Base-by-base conservation (phyloP, 805 yeast species). In the Candida stauntonica region DNA sequence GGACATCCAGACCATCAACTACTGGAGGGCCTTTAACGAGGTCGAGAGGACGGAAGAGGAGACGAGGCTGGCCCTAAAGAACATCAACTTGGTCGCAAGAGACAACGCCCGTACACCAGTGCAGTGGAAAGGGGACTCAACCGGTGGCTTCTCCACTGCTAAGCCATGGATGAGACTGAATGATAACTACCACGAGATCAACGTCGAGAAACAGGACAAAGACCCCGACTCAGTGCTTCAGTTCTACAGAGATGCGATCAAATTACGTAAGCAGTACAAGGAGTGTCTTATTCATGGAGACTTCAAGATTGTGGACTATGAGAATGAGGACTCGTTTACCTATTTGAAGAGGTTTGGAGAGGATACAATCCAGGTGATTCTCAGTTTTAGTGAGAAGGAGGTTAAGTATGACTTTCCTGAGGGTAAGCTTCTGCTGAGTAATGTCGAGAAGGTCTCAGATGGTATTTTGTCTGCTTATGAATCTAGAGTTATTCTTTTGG, bases 51-150 rank as follows among this genome's bases (percentile, higher is more conserved):
- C 56, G 16, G 51, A 49, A 28, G 53, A 58, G 4, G 57, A 55
- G 31, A 44, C 51, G 39, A 53, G 52, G 28, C 45, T 50, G 19
- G 55, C 64, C 36, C 41, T 64, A 56, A 63, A 63, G 35, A 55
- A 47, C 26, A 54, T 70, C 42, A 58, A 61, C 39, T 45, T 67
- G 38, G 30, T 66, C 16, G 70, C 77, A 11, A 63, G 81, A 51
- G 81, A 75, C 50, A 64, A 75, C 50, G 69, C 75, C 8, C 67
- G 81, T 55, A 65, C 77, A 14, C 81, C 81, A 15, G 70, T 75
- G 44, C 80, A 73, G 47, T 75, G 81, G 81, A 66, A 64, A 42
- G 55, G 52, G 38, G 46, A 64, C 2, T 59, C 47, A 12, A 44
- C 68, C 44, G 77, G 63, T 29, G 80, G 80, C 0, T 75, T 75